A percentile compares a stretch with the other conserved stretches of the same genome.
phyloP scores from a whole-genome alignment of 2,329 filamentous ascomycete genomes.

The Cordyceps fumosorosea region DNA sequence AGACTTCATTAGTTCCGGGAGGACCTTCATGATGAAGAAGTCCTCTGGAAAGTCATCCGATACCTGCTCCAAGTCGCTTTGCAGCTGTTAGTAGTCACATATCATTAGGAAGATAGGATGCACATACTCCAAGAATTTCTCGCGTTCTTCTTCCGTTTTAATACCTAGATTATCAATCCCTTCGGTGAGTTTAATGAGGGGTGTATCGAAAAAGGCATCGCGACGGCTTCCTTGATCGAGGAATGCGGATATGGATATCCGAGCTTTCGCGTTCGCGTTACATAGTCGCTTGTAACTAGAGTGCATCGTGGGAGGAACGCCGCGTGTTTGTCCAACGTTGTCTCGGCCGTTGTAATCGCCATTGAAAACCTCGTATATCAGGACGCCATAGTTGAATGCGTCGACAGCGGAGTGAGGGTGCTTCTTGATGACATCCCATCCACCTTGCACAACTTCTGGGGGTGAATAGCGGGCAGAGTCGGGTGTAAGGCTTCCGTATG shows the following conservation, averaged over 20 bases:
- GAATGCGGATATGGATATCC: constrained; percentile 78
- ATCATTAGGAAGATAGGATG: background rate
- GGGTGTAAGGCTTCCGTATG: constrained; percentile 78
- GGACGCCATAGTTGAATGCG: constrained; percentile 75
- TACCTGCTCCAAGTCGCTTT: constrained; percentile 69
- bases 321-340: constrained; percentile 78
- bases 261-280: constrained; percentile 81
- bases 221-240: constrained; percentile 78
- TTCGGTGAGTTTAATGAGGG: constrained; percentile 85
- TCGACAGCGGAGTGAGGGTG: constrained; percentile 77
- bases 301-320: constrained; percentile 81
- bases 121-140: constrained; percentile 66
- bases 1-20: constrained; percentile 93
- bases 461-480: constrained; percentile 79
- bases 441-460: constrained; percentile 75
- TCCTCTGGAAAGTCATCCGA: constrained; percentile 95
- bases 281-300: constrained; percentile 84
- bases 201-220: constrained; percentile 87
- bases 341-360: constrained; percentile 70
- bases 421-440: constrained; percentile 89
- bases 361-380: constrained; percentile 90
- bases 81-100: constrained; percentile 26
- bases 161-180: constrained; percentile 89
- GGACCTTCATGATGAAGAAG: constrained; percentile 94
- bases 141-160: constrained; percentile 76